Base-by-base conservation (phyloP, 75 land plant genomes). In the Picea glauca region DNA sequence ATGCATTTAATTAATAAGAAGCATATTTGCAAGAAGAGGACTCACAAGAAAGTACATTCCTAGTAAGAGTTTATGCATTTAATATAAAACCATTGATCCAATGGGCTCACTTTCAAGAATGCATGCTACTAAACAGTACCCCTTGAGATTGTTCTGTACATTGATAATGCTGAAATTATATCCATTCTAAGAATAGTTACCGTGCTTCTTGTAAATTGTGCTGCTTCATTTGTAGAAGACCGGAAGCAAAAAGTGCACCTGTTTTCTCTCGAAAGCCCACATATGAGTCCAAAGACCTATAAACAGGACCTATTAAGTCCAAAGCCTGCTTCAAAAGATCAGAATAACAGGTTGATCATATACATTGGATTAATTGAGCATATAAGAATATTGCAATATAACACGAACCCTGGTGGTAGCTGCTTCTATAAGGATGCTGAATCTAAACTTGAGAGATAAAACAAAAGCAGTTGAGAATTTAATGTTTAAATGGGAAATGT, bases 211-310 rank as follows among this genome's bases (percentile, higher is more conserved):
- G 99, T 59, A 92, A 74, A 84, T 96, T 93, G 73, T 94, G 91
- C 72, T 96, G 99, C 78, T 88, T 94, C 93, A 91, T 96, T 80
- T 91, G 82, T 68, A 94, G 68, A 83, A 94, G 88, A 35, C 99
- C 99, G 79, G 94, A 91, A 31, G 90, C 85, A 85, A 94, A 96
- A 76, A 89, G 79, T 5, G 84, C 92, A 77, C 90, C 68, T 17
- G 99, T 94, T 88, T 94, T 94, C 84, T 96, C 99, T 60, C 99
- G 88, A 33, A 92, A 90, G 15, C 99, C 99, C 26, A 89, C 86
- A 87, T 89, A 94, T 3, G 95, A 84, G 83, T 96, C 99, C 88
- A 92, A 90, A 35, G 86, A 75, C 76, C 85, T 81, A 74, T 86
- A 91, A 33, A 94, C 84, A 30, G 99, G 99, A 67, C 95, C 98